These are phyloP conservation scores for Exophiala aquamarina DNA, from an alignment of 2,329 filamentous ascomycete species.

Conservation along the genomic window DNA sequence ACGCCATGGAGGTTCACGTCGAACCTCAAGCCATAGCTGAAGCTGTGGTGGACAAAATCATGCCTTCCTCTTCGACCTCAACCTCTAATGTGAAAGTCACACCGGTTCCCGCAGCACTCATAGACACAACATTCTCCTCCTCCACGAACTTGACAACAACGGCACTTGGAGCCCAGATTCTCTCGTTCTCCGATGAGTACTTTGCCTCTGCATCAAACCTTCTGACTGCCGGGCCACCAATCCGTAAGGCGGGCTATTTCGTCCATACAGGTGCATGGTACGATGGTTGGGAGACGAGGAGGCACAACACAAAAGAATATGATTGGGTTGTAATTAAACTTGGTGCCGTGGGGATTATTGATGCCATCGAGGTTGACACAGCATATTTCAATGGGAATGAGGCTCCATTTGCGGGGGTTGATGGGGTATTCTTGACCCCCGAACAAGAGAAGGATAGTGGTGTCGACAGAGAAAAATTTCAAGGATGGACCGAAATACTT, in stretches of 20 bases:
- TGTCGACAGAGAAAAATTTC: conserved; percentile 33
- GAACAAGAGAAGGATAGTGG: conserved; percentile 31
- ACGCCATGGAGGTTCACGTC: conserved; percentile 22
- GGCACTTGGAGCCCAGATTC: conserved; percentile 53
- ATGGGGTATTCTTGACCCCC: conserved; percentile 34
- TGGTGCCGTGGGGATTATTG: conserved; percentile 33
- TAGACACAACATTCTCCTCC: conserved; percentile 56
- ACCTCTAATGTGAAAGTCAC: conserved; percentile 17
- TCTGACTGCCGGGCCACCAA: conserved; percentile 55
- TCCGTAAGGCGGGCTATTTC: conserved; percentile 59
- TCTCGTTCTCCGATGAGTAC: conserved; percentile 61
- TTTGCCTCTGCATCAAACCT: conserved; percentile 62
- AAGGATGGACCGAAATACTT: conserved; percentile 41
- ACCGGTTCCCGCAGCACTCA: conserved; percentile 47
- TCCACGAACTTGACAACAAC: conserved; percentile 50
- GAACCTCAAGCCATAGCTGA: conserved; percentile 13
- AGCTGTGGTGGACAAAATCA: conserved; percentile 9
- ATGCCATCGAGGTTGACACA: conserved; percentile 47
- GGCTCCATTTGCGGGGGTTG: conserved; percentile 42
- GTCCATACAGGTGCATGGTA: conserved; percentile 63
- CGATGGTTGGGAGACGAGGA: conserved; percentile 64
- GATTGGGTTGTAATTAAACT: conserved; percentile 62
- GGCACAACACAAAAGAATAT: conserved; percentile 58
- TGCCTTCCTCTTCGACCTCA: conserved; percentile 4
- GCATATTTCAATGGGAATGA: conserved; percentile 48